Evolutionary conservation across 306 rosid species (phyloP), one percentile per base, ranked within the genome.

Genomic region (Lathyrus oleraceus): DNA sequence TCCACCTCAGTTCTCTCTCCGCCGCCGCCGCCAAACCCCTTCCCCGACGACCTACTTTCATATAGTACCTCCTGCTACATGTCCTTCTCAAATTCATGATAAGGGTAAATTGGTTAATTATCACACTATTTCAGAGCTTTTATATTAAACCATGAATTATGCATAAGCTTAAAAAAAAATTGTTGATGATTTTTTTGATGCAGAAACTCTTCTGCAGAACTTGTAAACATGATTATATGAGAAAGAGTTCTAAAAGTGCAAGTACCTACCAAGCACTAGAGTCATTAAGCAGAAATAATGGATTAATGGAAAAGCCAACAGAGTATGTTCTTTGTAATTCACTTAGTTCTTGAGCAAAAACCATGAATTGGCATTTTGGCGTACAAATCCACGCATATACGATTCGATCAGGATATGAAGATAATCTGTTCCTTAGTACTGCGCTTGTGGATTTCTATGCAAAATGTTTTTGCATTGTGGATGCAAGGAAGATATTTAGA

Each of bases 381-480:
- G 35, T 59, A 72, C 85, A 81, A 70, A 83, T 83, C 67, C 90
- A 88, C 72, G 87, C 87, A 5, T 69, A 36, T 65, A 58, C 79
- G 59, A 72, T 85, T 71, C 81, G 54, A 66, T 72, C 65, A 3
- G 90, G 94, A 53, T 42, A 77, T 66, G 83, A 83, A 58, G 75
- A 72, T 56, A 85, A 77, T 68, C 27, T 88, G 76, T 79, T 78
- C 51, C 79, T 88, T 63, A 62, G 76, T 73, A 87, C 84, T 54
- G 66, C 83, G 13, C 87, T 85, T 8, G 71, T 84, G 61, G 86
- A 82, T 84, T 85, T 85, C 61, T 88, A 85, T 57, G 82, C 88
- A 30, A 88, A 88, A 68, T 83, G 87, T 69, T 64, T 71, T 66
- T 79, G 84, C 13, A 65, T 84, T 68, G 43, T 45, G 66, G 85